phyloP scores from a whole-genome alignment of 352 stramenopile genomes.

The Phytophthora idaei region DNA sequence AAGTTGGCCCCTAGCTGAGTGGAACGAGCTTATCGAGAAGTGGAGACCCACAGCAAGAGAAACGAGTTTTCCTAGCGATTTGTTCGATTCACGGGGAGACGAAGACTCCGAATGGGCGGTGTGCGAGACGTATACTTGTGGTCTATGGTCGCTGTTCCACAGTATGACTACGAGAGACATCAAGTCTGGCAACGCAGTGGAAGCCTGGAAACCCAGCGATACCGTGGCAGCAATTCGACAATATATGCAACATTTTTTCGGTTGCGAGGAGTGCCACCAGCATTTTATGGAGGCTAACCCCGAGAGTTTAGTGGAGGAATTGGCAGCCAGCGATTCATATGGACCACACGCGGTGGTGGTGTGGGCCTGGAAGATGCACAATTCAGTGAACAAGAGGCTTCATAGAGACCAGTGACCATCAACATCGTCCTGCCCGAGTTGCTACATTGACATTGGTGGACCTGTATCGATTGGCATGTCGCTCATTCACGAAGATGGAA shows the following conservation, averaged over 20 bases:
- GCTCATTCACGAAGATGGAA: conserved; percentile 32
- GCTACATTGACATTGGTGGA: conserved; percentile 44
- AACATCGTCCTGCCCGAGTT: conserved; percentile 41
- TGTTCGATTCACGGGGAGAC: conserved; percentile 43
- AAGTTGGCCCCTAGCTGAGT: conserved; percentile 49
- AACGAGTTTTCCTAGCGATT: conserved; percentile 57
- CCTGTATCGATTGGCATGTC: conserved; percentile 28
- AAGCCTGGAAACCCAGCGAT: conserved; percentile 48
- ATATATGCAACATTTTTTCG: conserved; percentile 75
- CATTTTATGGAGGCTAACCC: conserved; percentile 75
- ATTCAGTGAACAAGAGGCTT: conserved; percentile 71
- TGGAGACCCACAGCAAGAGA: conserved; percentile 49
- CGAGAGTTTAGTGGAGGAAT: conserved; percentile 40
- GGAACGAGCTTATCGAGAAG: conserved; percentile 48
- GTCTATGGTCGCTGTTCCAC: conserved; percentile 80
- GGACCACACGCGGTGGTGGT: conserved; percentile 50
- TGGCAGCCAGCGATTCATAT: conserved; percentile 43
- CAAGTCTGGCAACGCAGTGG: conserved; percentile 9
- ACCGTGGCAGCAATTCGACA: conserved; percentile 58
- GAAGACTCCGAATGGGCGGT: conserved; percentile 47
- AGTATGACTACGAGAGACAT: conserved; percentile 48
- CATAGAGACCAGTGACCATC: conserved; percentile 63
- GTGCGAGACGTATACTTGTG: conserved; percentile 77
- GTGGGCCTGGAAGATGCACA: conserved; percentile 83
- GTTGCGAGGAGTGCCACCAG: conserved; percentile 64